Conservation (phyloP, 139 green algal species). For the Astrephomene gubernaculifera region DNA sequence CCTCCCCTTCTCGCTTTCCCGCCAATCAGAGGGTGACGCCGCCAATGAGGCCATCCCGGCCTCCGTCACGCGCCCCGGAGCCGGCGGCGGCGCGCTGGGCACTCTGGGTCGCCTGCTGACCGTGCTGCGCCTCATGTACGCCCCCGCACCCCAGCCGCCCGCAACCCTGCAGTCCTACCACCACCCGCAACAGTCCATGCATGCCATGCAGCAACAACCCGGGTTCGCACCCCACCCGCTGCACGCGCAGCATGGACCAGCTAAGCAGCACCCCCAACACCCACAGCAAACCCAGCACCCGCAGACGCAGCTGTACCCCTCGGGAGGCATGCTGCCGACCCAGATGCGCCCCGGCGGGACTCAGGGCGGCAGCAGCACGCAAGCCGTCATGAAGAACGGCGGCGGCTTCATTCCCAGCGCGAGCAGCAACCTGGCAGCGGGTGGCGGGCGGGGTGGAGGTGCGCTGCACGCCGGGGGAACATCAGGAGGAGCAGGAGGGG, state of each 20-base stretch:
- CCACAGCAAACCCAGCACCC: not conserved
- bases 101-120: slow-evolving; percentile 74
- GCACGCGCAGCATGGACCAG: not conserved
- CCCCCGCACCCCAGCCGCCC: not conserved
- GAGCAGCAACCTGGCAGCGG: not conserved
- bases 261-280: not conserved
- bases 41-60: slow-evolving; percentile 48
- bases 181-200: not conserved
- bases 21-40: slow-evolving; percentile 56
- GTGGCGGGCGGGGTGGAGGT: not conserved
- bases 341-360: too few species aligned
- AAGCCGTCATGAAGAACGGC: too few species aligned
- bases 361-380: too few species aligned
- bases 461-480: not conserved
- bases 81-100: slow-evolving; percentile 66
- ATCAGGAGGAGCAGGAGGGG: not conserved
- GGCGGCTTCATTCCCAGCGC: slow-evolving; percentile 5
- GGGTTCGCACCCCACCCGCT: not conserved
- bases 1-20: too few species aligned
- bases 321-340: too few species aligned
- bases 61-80: slow-evolving; percentile 45
- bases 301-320: not conserved
- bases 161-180: not conserved
- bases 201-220: not conserved
- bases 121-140: slow-evolving; percentile 78